Base-by-base conservation (phyloP, 257 asterid species). In the Ajuga chamaepitys region DNA sequence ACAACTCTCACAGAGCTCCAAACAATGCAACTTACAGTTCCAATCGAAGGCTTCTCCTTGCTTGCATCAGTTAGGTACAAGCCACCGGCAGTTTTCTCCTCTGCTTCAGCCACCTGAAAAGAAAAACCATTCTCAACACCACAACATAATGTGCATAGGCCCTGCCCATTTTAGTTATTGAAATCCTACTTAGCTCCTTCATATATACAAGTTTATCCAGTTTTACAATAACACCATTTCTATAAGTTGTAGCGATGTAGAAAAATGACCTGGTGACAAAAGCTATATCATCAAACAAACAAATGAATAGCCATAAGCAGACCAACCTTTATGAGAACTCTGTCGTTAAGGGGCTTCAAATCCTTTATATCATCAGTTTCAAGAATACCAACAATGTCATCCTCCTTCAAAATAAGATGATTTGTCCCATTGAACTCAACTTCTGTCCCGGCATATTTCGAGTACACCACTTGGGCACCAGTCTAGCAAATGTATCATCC, bases 361-460 rank as follows among this genome's bases (percentile, higher is more conserved):
- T 94, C 95, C 74, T 90, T 90, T 9, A 88, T 68, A 18, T 94
- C 99, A 30, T 94, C 97, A 1, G 95, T 80, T 17, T 88, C 96
- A 61, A 94, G 95, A 63, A 67, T 73, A 60, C 97, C 99, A 47
- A 90, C 88, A 71, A 94, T 81, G 58, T 94, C 99, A 74, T 94
- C 99, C 78, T 94, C 99, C 81, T 85, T 94, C 81, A 94, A 63
- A 54, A 90, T 88, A 64, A 94, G 85, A 76, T 94, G 99, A 45
- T 75, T 86, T 4, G 82, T 26, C 28, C 96, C 96, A 16, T 94
- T 66, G 68, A 94, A 94, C 67, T 94, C 97, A 14, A 94, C 96
- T 79, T 94, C 99, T 0, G 97, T 94, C 32, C 99, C 99, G 1
- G 97, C 96, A 35, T 90, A 94, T 78, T 88, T 94, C 0, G 99